Percentiles rank a stretch among this genome's conserved stretches.
These are phyloP conservation scores for Ganoderma lingzhi DNA, from an alignment of 1,284 basidiomycete species.

Conservation along the genomic window DNA sequence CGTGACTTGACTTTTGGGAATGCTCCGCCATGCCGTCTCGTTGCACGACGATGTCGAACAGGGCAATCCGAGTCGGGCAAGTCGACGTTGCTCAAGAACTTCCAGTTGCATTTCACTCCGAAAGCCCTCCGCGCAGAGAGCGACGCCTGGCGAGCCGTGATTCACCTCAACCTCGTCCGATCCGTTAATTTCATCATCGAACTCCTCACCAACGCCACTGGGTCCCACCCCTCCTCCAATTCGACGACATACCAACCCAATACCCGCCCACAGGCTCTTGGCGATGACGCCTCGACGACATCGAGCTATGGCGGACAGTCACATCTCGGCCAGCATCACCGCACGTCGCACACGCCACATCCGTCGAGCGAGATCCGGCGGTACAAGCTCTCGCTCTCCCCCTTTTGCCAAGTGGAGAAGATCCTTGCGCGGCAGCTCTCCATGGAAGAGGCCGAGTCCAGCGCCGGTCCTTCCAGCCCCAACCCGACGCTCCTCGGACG, in stretches of 20 bases:
- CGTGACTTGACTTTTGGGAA: neutral
- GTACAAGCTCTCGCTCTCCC: constrained; percentile 56
- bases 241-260: constrained; percentile 13
- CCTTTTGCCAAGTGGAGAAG: constrained; percentile 61
- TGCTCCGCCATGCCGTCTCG: neutral
- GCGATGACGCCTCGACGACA: constrained; percentile 20
- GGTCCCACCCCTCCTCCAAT: neutral
- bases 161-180: constrained; percentile 68
- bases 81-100: constrained; percentile 70
- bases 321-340: constrained; percentile 6
- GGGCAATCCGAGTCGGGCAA: constrained; percentile 74
- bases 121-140: constrained; percentile 63
- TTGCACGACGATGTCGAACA: constrained; percentile 31
- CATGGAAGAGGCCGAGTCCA: constrained; percentile 26
- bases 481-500: constrained; percentile 44
- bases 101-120: constrained; percentile 66
- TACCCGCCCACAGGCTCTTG: neutral
- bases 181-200: constrained; percentile 65
- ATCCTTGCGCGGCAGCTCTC: constrained; percentile 46
- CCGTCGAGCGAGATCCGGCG: constrained; percentile 48
- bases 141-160: constrained; percentile 64
- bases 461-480: neutral
- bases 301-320: constrained; percentile 3
- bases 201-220: constrained; percentile 40
- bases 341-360: constrained; percentile 24